A percentile compares a stretch with the other conserved stretches of the same genome.
Evolutionary conservation across 1,284 basidiomycete species (phyloP).

Genomic region (Ceratorhiza oryzae-sativae): DNA sequence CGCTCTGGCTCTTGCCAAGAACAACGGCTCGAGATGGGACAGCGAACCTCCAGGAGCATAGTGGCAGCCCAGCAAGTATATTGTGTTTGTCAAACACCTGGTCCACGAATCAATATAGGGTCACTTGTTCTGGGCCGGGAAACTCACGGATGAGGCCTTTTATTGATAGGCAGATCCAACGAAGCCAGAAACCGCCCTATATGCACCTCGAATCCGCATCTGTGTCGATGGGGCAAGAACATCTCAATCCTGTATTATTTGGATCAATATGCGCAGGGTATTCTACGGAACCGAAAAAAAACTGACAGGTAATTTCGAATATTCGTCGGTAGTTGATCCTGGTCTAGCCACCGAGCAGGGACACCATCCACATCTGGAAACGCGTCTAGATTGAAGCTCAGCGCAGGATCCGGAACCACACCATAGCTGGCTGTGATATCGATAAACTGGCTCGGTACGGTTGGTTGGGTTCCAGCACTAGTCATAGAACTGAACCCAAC

Average conservation of each 20-base stretch:
- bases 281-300: constrained; percentile 48
- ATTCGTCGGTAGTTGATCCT: constrained; percentile 65
- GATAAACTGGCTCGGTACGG: constrained; percentile 31
- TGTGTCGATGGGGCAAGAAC: constrained; percentile 74
- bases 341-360: constrained; percentile 49
- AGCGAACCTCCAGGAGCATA: constrained; percentile 54
- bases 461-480: neutral
- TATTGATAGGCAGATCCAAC: constrained; percentile 56
- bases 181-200: constrained; percentile 63
- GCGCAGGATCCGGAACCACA: constrained; percentile 24
- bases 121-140: neutral
- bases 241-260: constrained; percentile 65
- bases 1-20: constrained; percentile 37
- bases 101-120: neutral
- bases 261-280: neutral
- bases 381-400: constrained; percentile 34
- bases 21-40: constrained; percentile 41
- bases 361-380: constrained; percentile 14
- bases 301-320: constrained; percentile 73
- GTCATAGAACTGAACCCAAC: constrained; percentile 30
- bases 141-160: constrained; percentile 60
- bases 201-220: constrained; percentile 71
- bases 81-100: constrained; percentile 70
- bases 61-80: constrained; percentile 81
- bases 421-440: constrained; percentile 36